These are phyloP conservation scores for Diaporthe sp. DNA, from an alignment of 2,329 filamentous ascomycete species.

Conservation along the genomic window DNA sequence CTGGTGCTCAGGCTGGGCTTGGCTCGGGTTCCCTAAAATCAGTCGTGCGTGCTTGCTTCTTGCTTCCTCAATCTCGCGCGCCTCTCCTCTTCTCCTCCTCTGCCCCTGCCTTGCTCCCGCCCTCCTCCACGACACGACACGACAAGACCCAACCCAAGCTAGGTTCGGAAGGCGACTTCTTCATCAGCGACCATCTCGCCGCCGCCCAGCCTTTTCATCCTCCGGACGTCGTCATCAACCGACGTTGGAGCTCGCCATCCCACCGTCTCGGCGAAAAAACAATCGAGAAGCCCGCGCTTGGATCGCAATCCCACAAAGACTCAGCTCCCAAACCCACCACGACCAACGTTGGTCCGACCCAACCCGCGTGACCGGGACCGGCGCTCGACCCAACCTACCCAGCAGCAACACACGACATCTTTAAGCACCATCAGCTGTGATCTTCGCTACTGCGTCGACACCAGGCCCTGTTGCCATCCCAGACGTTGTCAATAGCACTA, in stretches of 20 bases:
- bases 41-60: constrained; percentile 31
- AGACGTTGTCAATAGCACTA: constrained; percentile 12
- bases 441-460: not conserved
- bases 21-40: constrained; percentile 34
- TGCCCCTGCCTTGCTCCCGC: constrained; percentile 26
- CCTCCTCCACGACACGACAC: constrained; percentile 27
- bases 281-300: constrained; percentile 14
- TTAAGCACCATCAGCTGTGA: not conserved
- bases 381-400: not conserved
- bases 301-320: constrained; percentile 20
- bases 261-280: constrained; percentile 10
- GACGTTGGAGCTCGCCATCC: constrained; percentile 15
- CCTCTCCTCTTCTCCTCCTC: constrained; percentile 31
- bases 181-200: constrained; percentile 23
- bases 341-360: constrained; percentile 14
- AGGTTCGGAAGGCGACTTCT: not conserved
- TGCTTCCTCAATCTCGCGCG: constrained; percentile 33
- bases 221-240: not conserved
- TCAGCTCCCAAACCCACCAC: constrained; percentile 4
- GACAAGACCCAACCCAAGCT: not conserved
- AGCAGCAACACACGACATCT: not conserved
- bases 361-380: constrained; percentile 14
- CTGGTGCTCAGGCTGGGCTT: constrained; percentile 23
- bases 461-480: not conserved
- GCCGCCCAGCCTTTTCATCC: not conserved